phyloP scores from a whole-genome alignment of 495 filamentous ascomycete species.

The Aspergillus affinis region DNA sequence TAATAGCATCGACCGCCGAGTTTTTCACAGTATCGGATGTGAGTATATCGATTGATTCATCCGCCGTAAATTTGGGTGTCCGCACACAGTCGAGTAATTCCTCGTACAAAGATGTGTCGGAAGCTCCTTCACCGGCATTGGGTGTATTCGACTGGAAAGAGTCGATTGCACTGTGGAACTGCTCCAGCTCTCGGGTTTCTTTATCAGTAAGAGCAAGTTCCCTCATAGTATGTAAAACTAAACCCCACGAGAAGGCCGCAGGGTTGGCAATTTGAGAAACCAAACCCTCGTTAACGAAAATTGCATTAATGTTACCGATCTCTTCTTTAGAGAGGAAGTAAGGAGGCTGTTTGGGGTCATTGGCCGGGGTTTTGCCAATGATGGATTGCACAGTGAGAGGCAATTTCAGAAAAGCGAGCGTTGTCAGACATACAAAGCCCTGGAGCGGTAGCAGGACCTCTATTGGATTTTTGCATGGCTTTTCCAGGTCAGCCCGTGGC shows the following conservation, averaged over 20 bases:
- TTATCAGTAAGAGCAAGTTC: conserved; percentile 56
- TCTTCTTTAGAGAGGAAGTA: conserved; percentile 64
- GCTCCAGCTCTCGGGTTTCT: conserved; percentile 59
- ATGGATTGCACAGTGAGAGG: conserved; percentile 40
- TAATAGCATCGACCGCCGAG: conserved; percentile 62
- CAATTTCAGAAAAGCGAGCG: conserved; percentile 72
- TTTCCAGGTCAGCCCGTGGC: conserved; percentile 22
- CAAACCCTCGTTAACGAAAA: conserved; percentile 53
- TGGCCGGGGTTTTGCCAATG: conserved; percentile 18
- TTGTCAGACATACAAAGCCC: conserved; percentile 67
- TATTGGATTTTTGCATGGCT: conserved; percentile 44
- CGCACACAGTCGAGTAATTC: conserved; percentile 50
- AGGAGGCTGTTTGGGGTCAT: conserved; percentile 37
- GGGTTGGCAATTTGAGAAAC: conserved; percentile 58
- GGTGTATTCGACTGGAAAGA: conserved; percentile 45
- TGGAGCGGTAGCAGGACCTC: conserved; percentile 63
- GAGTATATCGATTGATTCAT: conserved; percentile 48
- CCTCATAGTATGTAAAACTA: conserved; percentile 68
- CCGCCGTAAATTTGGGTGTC: conserved; percentile 36
- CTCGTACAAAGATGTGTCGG: conserved; percentile 48
- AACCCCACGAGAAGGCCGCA: conserved; percentile 72
- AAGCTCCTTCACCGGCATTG: conserved; percentile 25
- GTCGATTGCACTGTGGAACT: conserved; percentile 61
- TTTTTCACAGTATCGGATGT: conserved; percentile 53
- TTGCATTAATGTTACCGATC: conserved; percentile 63